Evolutionary conservation across 345 rosid genomes (phyloP).

Genomic region (Trapa bicornis): DNA sequence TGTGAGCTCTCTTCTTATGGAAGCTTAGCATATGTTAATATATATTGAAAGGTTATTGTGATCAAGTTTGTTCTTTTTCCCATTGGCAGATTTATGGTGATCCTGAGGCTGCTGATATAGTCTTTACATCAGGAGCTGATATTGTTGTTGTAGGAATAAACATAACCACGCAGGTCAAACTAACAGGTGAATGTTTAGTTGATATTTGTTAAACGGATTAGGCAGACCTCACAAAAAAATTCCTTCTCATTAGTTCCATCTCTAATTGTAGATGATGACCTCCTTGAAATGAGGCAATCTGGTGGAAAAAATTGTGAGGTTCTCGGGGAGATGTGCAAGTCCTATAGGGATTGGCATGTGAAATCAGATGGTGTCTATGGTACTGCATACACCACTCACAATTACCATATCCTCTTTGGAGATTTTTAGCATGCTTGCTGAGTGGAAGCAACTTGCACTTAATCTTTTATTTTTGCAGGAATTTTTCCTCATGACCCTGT

Average conservation of each 20-base stretch:
- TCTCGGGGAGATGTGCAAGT: slow-evolving; percentile 61
- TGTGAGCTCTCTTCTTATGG: slow-evolving; percentile 26
- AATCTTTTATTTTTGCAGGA: slow-evolving; percentile 31
- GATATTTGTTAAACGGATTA: no score
- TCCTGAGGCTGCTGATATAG: slow-evolving; percentile 93
- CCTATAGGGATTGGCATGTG: slow-evolving; percentile 92
- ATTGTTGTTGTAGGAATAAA: slow-evolving; percentile 74
- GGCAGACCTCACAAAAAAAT: neutral
- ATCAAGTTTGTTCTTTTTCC: neutral
- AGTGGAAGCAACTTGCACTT: neutral
- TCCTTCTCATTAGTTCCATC: slow-evolving; percentile 9
- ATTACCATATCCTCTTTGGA: neutral
- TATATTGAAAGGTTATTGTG: neutral
- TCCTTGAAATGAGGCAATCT: slow-evolving; percentile 43
- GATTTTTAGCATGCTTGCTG: neutral
- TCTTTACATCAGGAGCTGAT: slow-evolving; percentile 86
- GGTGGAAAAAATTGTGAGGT: slow-evolving; percentile 51
- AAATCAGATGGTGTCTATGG: slow-evolving; percentile 82
- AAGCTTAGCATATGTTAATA: neutral
- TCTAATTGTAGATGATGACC: slow-evolving; percentile 47
- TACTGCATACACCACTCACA: slow-evolving; percentile 9
- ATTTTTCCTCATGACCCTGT: slow-evolving; percentile 89
- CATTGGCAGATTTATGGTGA: slow-evolving; percentile 68
- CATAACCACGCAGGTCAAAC: slow-evolving; percentile 75
- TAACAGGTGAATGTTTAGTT: slow-evolving; percentile 44